These are phyloP conservation scores for Suillus placidus DNA, from an alignment of 768 basidiomycete genomes.

Conservation along the genomic window DNA sequence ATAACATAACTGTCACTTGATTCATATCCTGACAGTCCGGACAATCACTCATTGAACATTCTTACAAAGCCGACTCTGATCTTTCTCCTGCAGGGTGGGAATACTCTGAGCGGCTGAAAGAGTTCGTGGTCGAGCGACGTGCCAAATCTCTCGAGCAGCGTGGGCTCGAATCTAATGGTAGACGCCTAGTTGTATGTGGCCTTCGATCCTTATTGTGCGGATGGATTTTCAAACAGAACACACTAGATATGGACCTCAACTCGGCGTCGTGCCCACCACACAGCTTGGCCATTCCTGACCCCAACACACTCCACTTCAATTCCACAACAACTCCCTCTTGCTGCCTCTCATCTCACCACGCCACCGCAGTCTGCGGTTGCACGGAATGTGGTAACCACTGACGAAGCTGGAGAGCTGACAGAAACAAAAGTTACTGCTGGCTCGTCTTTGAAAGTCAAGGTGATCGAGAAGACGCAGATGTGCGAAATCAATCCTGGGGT, in stretches of 20 bases:
- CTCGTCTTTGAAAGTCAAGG: slow-evolving; percentile 61
- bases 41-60: slow-evolving; percentile 98
- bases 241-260: slow-evolving; percentile 96
- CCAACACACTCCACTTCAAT: slow-evolving; percentile 27
- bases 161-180: slow-evolving; percentile 61
- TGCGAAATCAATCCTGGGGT: slow-evolving; percentile 97
- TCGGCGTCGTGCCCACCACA: slow-evolving; percentile 89
- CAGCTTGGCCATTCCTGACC: slow-evolving; percentile 90
- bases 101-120: slow-evolving; percentile 86
- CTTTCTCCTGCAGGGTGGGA: slow-evolving; percentile 95
- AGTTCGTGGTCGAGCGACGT: slow-evolving; percentile 86
- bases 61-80: slow-evolving; percentile 98
- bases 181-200: slow-evolving; percentile 64
- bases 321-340: slow-evolving; percentile 3
- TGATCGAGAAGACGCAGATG: slow-evolving; percentile 96
- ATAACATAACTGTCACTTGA: neutral
- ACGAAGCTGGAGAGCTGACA: slow-evolving; percentile 4
- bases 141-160: slow-evolving; percentile 74
- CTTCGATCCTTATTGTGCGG: neutral
- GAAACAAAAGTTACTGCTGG: slow-evolving; percentile 11
- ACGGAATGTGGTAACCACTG: slow-evolving; percentile 3
- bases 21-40: slow-evolving; percentile 65
- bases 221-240: slow-evolving; percentile 1
- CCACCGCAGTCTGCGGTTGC: slow-evolving; percentile 2
- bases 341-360: neutral